phyloP scores from a whole-genome alignment of 2,329 filamentous ascomycete species.

The Chaetomium sp. region DNA sequence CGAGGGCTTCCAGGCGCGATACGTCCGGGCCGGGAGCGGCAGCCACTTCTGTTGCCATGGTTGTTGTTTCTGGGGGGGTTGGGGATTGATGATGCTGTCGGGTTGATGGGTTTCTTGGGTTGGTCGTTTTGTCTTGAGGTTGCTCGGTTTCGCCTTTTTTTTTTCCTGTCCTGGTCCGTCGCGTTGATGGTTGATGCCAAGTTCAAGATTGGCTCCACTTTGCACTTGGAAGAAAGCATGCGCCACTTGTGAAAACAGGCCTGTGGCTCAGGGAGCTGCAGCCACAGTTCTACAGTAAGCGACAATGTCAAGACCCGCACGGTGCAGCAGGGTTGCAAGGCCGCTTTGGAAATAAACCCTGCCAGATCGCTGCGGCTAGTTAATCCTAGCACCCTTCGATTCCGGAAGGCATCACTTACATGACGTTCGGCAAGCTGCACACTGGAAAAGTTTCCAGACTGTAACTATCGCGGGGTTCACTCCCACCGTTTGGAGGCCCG shows the following conservation, averaged over 20 bases:
- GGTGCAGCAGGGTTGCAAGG: not conserved
- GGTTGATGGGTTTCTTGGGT: too few species aligned
- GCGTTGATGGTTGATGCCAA: slow-evolving; percentile 2
- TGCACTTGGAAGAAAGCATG: not conserved
- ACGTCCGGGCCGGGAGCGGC: slow-evolving; percentile 20
- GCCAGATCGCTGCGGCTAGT: not conserved
- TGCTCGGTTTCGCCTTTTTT: not conserved
- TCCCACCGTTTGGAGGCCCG: not conserved
- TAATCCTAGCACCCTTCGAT: slow-evolving; percentile 12
- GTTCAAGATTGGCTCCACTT: slow-evolving; percentile 12
- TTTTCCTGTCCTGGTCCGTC: not conserved
- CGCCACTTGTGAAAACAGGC: too few species aligned
- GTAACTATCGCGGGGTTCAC: not conserved
- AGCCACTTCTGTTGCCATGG: slow-evolving; percentile 28
- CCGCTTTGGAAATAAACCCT: slow-evolving; percentile 6
- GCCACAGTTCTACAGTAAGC: slow-evolving; percentile 16
- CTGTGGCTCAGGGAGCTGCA: slow-evolving; percentile 4
- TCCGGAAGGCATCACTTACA: slow-evolving; percentile 28
- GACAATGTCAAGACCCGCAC: slow-evolving; percentile 13
- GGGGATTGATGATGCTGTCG: not conserved
- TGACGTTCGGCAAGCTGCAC: slow-evolving; percentile 15
- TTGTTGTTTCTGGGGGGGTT: too few species aligned
- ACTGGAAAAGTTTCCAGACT: not conserved
- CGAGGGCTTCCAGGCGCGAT: slow-evolving; percentile 31
- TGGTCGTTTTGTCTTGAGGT: too few species aligned